These are phyloP conservation scores for Botryosphaeria dothidea DNA, from an alignment of 2,329 filamentous ascomycete species.

Conservation along the genomic window DNA sequence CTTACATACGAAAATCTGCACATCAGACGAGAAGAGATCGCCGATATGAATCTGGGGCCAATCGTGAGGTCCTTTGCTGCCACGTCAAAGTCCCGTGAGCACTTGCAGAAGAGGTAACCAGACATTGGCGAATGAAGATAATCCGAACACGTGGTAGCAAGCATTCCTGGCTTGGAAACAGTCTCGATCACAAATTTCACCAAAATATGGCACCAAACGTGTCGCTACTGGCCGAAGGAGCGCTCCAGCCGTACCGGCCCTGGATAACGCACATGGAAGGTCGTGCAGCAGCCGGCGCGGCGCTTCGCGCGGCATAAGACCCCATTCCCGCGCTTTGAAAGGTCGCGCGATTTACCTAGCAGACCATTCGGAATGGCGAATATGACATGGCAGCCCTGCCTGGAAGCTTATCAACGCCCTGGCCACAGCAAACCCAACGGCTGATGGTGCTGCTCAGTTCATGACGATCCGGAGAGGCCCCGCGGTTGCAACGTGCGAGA, in stretches of 20 bases:
- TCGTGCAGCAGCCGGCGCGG: neutral
- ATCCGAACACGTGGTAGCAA: conserved; percentile 4
- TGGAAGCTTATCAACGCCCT: neutral
- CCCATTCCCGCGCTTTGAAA: neutral
- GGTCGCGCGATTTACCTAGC: neutral
- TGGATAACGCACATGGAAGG: neutral
- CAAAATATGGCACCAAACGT: neutral
- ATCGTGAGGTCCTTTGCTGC: neutral
- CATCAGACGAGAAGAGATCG: neutral
- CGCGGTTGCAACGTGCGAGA: conserved; percentile 12
- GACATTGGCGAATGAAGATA: conserved; percentile 1
- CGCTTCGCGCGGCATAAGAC: neutral
- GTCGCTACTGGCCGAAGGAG: neutral
- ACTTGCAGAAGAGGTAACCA: conserved; percentile 4
- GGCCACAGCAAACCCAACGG: conserved; percentile 5
- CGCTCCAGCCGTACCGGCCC: neutral
- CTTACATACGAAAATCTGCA: conserved; percentile 15
- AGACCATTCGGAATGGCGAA: neutral
- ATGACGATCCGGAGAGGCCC: neutral
- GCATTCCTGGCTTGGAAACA: neutral
- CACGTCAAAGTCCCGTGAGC: conserved; percentile 2
- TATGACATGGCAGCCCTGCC: conserved; percentile 2
- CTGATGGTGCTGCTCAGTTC: neutral
- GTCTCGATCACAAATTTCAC: neutral
- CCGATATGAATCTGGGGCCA: neutral